Base-by-base conservation (phyloP, 176 grass and related monocot species). In the bread wheat (Triticum aestivum) region DNA sequence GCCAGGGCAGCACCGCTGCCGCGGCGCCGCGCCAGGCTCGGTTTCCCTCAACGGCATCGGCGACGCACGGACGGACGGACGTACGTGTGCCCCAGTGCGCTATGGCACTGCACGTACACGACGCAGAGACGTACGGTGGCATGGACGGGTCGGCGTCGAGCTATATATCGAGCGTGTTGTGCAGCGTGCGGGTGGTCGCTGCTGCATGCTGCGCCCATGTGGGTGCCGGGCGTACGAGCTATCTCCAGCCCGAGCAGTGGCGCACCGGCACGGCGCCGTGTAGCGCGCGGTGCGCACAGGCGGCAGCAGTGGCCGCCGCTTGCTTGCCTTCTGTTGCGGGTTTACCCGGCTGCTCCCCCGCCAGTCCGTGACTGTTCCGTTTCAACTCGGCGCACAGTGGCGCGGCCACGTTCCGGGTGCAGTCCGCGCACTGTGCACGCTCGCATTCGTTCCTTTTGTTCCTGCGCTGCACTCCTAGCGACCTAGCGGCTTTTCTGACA, bases 391-490 rank as follows among this genome's bases (percentile, higher is more conserved):
- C 12, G 9, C 44, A 12, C 71, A 49, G 71, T 44, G 32, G 59
- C 41, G 35, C 44, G 34, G 44, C 26, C n/a, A 23, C 12, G 69
- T 42, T 69, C 65, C 32, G 29, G 5, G 13, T 15, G 65, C 30
- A 69, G 66, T 38, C 11, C 11, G 3, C 35, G 9, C 73, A 38
- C 47, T 70, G 49, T 49, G 58, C 62, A 2, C 17, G 18, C 52
- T 12, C 75, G 20, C 62, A 11, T 75, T 54, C 10, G 69, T 87
- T 82, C 44, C 47, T 83, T 78, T 78, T 88, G 86, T 14, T 70
- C 27, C 27, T 49, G 45, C 44, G 4, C 10, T 14, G 49, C 69
- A 47, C 80, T 59, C 41, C 65, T 54, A 7, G 51, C 15, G 51
- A 54, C 51, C 51, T 54, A 54, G 51, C 51, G 51, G 51, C 51